Evolutionary conservation across 345 rosid genomes (phyloP), one percentile per base, ranked within the genome.

Genomic region (Luvunga scandens): DNA sequence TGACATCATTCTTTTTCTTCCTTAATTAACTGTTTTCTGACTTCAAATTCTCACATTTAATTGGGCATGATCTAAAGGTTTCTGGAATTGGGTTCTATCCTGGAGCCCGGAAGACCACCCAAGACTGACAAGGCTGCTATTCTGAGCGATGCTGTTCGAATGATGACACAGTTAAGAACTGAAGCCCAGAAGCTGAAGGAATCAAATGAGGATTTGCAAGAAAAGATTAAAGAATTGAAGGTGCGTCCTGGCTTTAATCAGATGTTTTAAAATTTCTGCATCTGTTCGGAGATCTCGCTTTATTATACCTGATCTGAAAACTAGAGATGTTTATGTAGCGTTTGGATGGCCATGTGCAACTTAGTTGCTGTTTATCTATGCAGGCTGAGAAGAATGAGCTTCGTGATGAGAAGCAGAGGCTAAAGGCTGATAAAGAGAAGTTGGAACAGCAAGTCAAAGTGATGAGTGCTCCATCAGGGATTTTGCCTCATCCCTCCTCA

Each of bases 301-400:
- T 13, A 75, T 63, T 76, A 25, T 38, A 48, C 60, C 27, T 31
- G 16, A 19, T 72, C n/a, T 13, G 21, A 66, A 76, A 10, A 4
- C 19, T 56, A 22, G 34, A 25, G 34, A 71, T 55, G 61, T 62
- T 76, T 53, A 63, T 45, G 5, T 21, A 18, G n/a, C 33, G 60
- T 31, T 36, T 73, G 33, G 30, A 22, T 59, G 66, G 73, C 50
- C 16, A 22, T 67, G 7, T 38, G 5, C 27, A 59, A 42, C 64
- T 69, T 69, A 33, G 34, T 81, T 48, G 30, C 66, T 69, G 42
- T 33, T 12, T 72, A 53, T 60, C 18, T 9, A 34, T 76, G 64
- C 33, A 89, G 89, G 88, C 82, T 39, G 92, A 86, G 82, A 89
- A 87, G 87, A 86, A 81, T 61, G 90, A 89, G 39, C 92, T 87